Evolutionary conservation across 106 monocot species (phyloP).

Genomic region (Xerophyta viscosa): DNA sequence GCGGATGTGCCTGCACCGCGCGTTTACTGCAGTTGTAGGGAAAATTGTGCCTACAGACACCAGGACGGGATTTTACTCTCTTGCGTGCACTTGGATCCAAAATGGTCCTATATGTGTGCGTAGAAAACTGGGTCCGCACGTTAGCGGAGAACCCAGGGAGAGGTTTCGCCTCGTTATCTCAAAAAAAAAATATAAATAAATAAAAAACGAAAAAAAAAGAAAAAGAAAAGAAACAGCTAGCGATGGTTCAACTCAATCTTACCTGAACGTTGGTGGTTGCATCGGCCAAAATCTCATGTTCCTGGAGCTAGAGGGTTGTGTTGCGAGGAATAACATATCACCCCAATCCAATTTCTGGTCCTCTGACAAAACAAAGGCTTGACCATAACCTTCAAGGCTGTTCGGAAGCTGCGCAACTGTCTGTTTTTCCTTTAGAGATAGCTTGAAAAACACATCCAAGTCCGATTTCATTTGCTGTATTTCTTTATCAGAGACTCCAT

Average conservation of each 20-base stretch:
- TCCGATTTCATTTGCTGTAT: slow-evolving; percentile 12
- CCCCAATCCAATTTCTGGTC: slow-evolving; percentile 34
- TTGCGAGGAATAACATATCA: slow-evolving; percentile 15
- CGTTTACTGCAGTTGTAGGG: no score
- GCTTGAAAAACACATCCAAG: slow-evolving; percentile 20
- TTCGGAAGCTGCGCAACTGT: slow-evolving; percentile 1
- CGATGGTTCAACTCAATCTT: background rate
- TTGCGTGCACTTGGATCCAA: no score
- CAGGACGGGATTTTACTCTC: no score
- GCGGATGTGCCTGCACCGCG: no score
- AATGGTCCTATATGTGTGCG: no score
- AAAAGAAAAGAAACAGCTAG: no score
- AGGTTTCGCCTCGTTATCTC: no score
- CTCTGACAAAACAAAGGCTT: slow-evolving; percentile 24
- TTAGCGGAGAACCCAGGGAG: no score
- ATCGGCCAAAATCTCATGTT: slow-evolving; percentile 28
- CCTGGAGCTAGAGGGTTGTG: slow-evolving; percentile 7
- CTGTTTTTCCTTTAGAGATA: slow-evolving; percentile 23
- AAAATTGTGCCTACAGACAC: no score
- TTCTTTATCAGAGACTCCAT: slow-evolving; percentile 11
- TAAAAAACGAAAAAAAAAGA: no score
- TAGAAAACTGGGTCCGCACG: no score
- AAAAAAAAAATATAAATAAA: no score
- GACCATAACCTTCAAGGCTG: slow-evolving; percentile 28
- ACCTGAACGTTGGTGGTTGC: slow-evolving; percentile 36